phyloP scores from a whole-genome alignment of 805 yeast genomes.

The Saturnispora dispora region DNA sequence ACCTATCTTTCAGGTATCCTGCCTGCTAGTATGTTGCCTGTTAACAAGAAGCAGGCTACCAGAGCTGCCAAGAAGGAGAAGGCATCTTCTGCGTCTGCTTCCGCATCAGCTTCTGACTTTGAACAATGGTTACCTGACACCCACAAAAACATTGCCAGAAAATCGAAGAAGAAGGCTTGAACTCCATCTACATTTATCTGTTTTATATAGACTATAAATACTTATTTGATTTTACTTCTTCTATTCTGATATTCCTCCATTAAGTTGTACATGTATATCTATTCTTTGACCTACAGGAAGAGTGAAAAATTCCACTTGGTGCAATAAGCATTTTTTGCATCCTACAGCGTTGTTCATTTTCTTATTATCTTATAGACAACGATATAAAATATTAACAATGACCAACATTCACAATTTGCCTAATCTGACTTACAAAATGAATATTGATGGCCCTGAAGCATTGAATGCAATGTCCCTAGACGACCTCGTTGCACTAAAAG shows the following conservation, averaged over 20 bases:
- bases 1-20: conserved; percentile 35
- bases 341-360: background rate
- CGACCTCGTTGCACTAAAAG: background rate
- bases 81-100: conserved; percentile 17
- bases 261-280: background rate
- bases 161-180: conserved; percentile 22
- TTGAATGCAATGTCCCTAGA: conserved; percentile 5
- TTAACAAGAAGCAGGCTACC: conserved; percentile 18
- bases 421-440: background rate
- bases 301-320: background rate
- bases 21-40: conserved; percentile 25
- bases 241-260: background rate
- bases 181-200: background rate
- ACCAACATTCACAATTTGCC: conserved; percentile 2
- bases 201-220: background rate
- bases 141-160: conserved; percentile 32
- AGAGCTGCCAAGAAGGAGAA: conserved; percentile 22
- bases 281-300: background rate
- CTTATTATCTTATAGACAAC: background rate
- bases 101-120: conserved; percentile 23
- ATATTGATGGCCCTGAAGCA: conserved; percentile 3
- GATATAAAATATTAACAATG: background rate
- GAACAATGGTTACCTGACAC: conserved; percentile 52
- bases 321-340: background rate
- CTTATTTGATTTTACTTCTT: background rate